Evolutionary conservation across 2,329 filamentous ascomycete genomes (phyloP), one percentile per base, ranked within the genome.

Genomic region (Xylaria sp.): DNA sequence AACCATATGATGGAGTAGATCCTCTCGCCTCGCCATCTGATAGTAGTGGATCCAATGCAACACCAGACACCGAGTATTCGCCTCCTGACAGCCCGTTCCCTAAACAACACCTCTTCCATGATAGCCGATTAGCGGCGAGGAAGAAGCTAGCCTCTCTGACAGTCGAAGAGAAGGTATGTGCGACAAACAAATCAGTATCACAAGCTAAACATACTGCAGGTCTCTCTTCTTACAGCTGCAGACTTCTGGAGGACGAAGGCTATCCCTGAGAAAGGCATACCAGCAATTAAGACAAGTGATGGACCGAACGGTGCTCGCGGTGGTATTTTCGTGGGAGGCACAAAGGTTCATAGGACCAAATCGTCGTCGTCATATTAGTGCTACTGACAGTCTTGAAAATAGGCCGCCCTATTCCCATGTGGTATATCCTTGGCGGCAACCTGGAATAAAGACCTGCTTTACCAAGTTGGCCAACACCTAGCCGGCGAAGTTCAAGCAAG

Each of bases 371-470:
- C 53, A 23, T 8, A 50, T 3, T 29, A 23, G 37, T 27, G 66
- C 68, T 74, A 6, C 65, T 73, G 51, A 47, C 37, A 50, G 25
- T 12, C 8, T 54, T 25, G 25, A 37, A 51, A 9, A 63, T 63
- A 92, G 83, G 92, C 92, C 47, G 92, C 92, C 21, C 86, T 93
- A 55, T 92, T 95, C 72, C 93, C 93, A 8, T 94, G 92, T 73
- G 92, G 92, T 65, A 89, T 93, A 65, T 93, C 91, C 0, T 85
- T 95, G 53, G 92, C 92, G 8, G 91, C 92, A 50, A 93, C 92
- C 40, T 96, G 92, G 91, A 92, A 95, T 76, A 85, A 87, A 57
- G 85, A 90, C 5, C 82, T 95, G 44, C 84, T 94, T 29, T 85
- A 89, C 69, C 82, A 92, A 71, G 87, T 93, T 50, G 93, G 92